These are phyloP conservation scores for Metarhizium rileyi DNA, from an alignment of 2,329 filamentous ascomycete species.

Conservation along the genomic window DNA sequence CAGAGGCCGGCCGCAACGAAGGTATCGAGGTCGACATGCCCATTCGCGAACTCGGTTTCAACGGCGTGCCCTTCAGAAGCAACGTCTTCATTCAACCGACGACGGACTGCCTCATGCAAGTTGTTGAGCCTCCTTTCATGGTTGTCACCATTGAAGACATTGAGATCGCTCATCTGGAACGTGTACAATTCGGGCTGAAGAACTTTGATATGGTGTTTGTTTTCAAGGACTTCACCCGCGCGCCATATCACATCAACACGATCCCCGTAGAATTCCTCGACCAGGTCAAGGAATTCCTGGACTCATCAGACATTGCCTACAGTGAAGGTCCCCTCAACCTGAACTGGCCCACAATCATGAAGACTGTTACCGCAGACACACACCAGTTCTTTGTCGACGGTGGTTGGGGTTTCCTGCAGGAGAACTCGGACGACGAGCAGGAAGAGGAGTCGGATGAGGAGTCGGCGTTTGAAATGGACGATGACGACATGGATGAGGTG, in stretches of 20 bases:
- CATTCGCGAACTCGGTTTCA: constrained; percentile 92
- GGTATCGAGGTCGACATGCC: constrained; percentile 92
- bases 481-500: constrained; percentile 75
- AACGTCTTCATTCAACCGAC: constrained; percentile 94
- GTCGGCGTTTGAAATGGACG: constrained; percentile 82
- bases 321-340: constrained; percentile 92
- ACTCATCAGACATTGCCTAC: constrained; percentile 90
- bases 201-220: constrained; percentile 99
- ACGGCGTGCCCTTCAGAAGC: constrained; percentile 89
- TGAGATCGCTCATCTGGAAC: constrained; percentile 90
- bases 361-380: constrained; percentile 88
- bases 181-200: constrained; percentile 93
- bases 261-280: constrained; percentile 94
- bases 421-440: constrained; percentile 79
- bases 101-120: constrained; percentile 91
- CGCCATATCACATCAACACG: constrained; percentile 91
- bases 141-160: constrained; percentile 93
- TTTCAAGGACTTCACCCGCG: constrained; percentile 91
- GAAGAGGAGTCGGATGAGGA: constrained; percentile 80
- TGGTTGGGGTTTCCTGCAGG: constrained; percentile 86
- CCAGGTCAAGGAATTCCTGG: constrained; percentile 94
- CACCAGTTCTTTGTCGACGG: constrained; percentile 94
- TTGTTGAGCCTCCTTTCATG: constrained; percentile 94
- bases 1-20: constrained; percentile 86
- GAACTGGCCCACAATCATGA: constrained; percentile 99